phyloP scores from a whole-genome alignment of 2,329 filamentous ascomycete genomes.

The Stylonectria norvegica region DNA sequence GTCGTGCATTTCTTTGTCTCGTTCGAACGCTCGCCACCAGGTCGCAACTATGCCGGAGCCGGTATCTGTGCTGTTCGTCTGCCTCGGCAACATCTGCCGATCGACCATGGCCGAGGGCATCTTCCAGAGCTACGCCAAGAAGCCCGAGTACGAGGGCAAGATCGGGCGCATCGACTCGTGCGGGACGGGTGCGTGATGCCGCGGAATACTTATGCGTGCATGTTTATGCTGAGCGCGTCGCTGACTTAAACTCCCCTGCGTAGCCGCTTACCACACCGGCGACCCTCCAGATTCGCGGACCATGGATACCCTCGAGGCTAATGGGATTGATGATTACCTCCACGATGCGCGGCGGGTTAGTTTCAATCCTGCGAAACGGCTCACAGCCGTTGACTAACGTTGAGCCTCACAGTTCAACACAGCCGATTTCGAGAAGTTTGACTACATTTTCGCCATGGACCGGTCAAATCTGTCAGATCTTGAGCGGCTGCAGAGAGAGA shows the following conservation, averaged over 20 bases:
- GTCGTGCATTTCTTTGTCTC: not conserved
- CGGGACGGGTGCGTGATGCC: conserved; percentile 60
- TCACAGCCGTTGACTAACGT: not conserved
- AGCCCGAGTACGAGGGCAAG: conserved; percentile 54
- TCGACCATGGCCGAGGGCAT: conserved; percentile 97
- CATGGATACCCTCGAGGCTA: conserved; percentile 68
- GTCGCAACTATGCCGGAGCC: conserved; percentile 36
- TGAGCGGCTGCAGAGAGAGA: conserved; percentile 55
- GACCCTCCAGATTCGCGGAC: conserved; percentile 78
- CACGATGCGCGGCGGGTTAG: conserved; percentile 73
- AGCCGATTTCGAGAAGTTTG: conserved; percentile 78
- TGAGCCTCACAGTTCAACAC: conserved; percentile 42
- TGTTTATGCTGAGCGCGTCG: not conserved
- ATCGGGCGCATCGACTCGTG: conserved; percentile 78
- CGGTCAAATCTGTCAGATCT: conserved; percentile 73
- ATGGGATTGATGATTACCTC: conserved; percentile 73
- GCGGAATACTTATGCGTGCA: not conserved
- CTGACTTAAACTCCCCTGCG: not conserved
- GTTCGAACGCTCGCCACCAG: not conserved
- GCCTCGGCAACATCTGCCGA: conserved; percentile 91
- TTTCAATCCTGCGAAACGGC: conserved; percentile 3
- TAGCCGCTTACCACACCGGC: conserved; percentile 77
- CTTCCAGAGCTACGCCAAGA: conserved; percentile 68
- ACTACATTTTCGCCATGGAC: conserved; percentile 97
- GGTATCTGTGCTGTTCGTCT: conserved; percentile 85